Percentiles rank a stretch among this genome's conserved stretches.
phyloP scores from a whole-genome alignment of 2,329 filamentous ascomycete species.

The Septoria petroselini region DNA sequence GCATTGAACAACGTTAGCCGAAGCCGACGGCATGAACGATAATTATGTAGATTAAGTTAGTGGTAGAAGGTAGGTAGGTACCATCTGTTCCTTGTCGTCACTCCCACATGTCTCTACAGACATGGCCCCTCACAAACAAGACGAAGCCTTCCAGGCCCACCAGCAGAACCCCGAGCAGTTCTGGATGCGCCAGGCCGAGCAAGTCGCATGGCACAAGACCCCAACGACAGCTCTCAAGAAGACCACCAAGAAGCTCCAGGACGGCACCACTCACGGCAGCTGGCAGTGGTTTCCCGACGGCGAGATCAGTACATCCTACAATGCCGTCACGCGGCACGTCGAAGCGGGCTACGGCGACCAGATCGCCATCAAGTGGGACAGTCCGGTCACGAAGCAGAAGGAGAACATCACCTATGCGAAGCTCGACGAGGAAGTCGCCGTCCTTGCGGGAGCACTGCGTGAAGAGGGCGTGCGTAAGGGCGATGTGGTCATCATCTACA shows the following conservation, averaged over 20 bases:
- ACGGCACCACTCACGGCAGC: slow-evolving; percentile 63
- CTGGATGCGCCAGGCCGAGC: slow-evolving; percentile 53
- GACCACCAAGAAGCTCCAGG: slow-evolving; percentile 61
- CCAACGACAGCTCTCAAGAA: slow-evolving; percentile 62
- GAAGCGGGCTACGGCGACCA: slow-evolving; percentile 68
- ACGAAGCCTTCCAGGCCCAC: slow-evolving; percentile 37
- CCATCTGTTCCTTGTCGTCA: no score
- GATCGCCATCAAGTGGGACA: slow-evolving; percentile 82
- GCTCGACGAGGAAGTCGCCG: slow-evolving; percentile 75
- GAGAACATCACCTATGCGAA: slow-evolving; percentile 70
- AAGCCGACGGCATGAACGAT: no score
- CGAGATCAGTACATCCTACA: slow-evolving; percentile 87
- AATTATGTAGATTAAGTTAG: no score
- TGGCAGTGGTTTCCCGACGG: slow-evolving; percentile 92
- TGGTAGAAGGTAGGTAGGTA: no score
- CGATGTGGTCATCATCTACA: slow-evolving; percentile 87
- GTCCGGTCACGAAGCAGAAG: slow-evolving; percentile 73
- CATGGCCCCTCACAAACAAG: slow-evolving; percentile 35
- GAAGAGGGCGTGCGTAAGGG: slow-evolving; percentile 80
- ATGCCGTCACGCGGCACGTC: slow-evolving; percentile 81
- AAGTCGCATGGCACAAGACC: slow-evolving; percentile 76
- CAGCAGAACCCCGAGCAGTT: slow-evolving; percentile 38
- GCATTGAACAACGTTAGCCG: no score
- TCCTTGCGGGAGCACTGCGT: slow-evolving; percentile 73
- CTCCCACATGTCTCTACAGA: neutral